Base-by-base conservation (phyloP, 345 rosid genomes). In the Geranium brycei region DNA sequence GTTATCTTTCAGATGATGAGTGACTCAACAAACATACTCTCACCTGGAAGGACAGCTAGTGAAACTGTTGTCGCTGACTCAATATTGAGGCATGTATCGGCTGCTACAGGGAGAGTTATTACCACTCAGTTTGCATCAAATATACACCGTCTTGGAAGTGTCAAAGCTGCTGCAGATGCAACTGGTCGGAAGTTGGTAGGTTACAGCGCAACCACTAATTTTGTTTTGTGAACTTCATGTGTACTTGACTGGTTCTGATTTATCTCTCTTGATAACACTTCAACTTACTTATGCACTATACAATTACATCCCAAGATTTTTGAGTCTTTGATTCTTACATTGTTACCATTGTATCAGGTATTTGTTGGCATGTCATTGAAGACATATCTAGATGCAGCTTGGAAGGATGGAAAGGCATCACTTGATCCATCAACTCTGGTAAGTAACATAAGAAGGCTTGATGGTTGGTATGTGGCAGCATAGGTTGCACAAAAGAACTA, bases 101-200 rank as follows among this genome's bases (percentile, higher is more conserved):
- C 80, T 69, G 84, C 91, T 51, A 83, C 88, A 78, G 99, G 99
- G 78, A 90, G 99, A 75, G 85, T 93, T 62, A 83, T 93, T 62
- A 87, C 96, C 57, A 93, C 99, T 69, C 99, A 93, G 71, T 93
- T 93, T 73, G 99, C 99, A 57, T 93, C 97, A 64, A 90, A 93
- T 68, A 90, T 93, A 72, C 96, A 90, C 68, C 88, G 99, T 61
- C 87, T 93, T 58, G 99, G 99, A 82, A 90, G 99, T 77, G 83
- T 93, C 63, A 93, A 93, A 77, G 91, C 91, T 69, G 99, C 97
- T 69, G 99, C 99, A 41, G 97, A 90, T 83, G 67, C 79, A 73
- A 88, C 91, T 35, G 91, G 96, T 62, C 84, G 97, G 73, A 90
- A 93, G 72, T 67, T 93, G 91, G 99, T 88, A 73, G 41, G 87